These are phyloP conservation scores for Colletotrichum paranaense DNA, from an alignment of 2,329 filamentous ascomycete genomes.

Conservation along the genomic window DNA sequence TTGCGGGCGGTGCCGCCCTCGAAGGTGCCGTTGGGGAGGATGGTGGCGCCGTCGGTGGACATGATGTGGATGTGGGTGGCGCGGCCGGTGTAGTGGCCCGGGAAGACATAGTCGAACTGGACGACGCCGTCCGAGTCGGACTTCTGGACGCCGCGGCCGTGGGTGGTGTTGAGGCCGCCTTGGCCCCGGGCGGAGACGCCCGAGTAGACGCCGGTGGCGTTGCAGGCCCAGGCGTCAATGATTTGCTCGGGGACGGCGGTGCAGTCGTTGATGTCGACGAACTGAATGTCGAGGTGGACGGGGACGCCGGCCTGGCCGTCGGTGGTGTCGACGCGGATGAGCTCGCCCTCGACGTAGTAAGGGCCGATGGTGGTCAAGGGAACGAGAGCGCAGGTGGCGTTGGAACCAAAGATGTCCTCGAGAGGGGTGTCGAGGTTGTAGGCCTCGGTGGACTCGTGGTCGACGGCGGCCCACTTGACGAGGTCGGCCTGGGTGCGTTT, in stretches of 20 bases:
- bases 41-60: slow-evolving; percentile 50
- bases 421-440: slow-evolving; percentile 47
- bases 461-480: slow-evolving; percentile 46
- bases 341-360: slow-evolving; percentile 55
- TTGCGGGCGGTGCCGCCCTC: slow-evolving; percentile 47
- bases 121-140: slow-evolving; percentile 39
- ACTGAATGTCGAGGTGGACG: slow-evolving; percentile 46
- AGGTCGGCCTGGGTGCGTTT: slow-evolving; percentile 47
- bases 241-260: slow-evolving; percentile 35
- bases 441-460: slow-evolving; percentile 44
- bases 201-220: slow-evolving; percentile 55
- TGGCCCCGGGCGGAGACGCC: slow-evolving; percentile 42
- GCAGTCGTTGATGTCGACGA: slow-evolving; percentile 39
- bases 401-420: slow-evolving; percentile 39
- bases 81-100: slow-evolving; percentile 57
- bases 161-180: slow-evolving; percentile 32
- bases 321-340: slow-evolving; percentile 56
- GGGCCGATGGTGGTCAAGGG: slow-evolving; percentile 31
- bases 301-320: slow-evolving; percentile 55
- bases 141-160: slow-evolving; percentile 36
- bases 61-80: slow-evolving; percentile 60
- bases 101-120: slow-evolving; percentile 56
- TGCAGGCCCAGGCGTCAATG: slow-evolving; percentile 41
- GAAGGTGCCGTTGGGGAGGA: slow-evolving; percentile 48
- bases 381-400: slow-evolving; percentile 32